Evolutionary conservation across 371 early-diverging fungal genomes (phyloP), one percentile per base, ranked within the genome.

Genomic region (Mucor mucedo): DNA sequence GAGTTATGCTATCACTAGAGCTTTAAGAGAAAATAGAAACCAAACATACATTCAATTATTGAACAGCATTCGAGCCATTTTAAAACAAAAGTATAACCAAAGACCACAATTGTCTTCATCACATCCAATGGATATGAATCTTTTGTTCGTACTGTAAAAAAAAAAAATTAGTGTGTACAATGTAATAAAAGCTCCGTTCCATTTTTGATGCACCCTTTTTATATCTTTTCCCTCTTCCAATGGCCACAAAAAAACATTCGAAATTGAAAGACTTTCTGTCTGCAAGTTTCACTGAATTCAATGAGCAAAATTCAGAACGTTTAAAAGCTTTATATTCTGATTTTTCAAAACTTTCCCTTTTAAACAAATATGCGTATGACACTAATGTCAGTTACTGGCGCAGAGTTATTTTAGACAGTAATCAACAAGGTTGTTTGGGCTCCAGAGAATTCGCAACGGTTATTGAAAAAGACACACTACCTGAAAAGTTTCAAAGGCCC

Each of bases 51-150:
- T 89, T 32, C 86, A 93, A 76, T 73, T 95, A 39, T 72, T 97
- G 28, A 84, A 87, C 64, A 75, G 81, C 7, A 82, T 93, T 21
- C 86, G 95, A 42, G 71, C 76, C 2, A 87, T 92, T 53, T 76
- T 96, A 56, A 72, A 81, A 14, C 69, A 77, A 60, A 88, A 88
- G 60, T 95, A 93, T 66, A 74, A 75, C 5, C 96, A 96, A 68
- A 82, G 90, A 35, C 95, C 95, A 16, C 95, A 95, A 69, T 76
- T 95, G 30, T 87, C 86, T 53, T 78, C 90, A n/a, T 89, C 89
- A 29, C 88, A 90, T 61, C 86, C 89, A 38, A 91, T 94, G 71
- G 89, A 93, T 73, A 85, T 91, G 63, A 86, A 90, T 60, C 67
- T 87, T 2, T 27, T 81, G 29, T 92, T 92, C 64, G 82, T 85